These are phyloP conservation scores for Punctularia strigosozonata DNA, from an alignment of 768 basidiomycete genomes.

Conservation along the genomic window DNA sequence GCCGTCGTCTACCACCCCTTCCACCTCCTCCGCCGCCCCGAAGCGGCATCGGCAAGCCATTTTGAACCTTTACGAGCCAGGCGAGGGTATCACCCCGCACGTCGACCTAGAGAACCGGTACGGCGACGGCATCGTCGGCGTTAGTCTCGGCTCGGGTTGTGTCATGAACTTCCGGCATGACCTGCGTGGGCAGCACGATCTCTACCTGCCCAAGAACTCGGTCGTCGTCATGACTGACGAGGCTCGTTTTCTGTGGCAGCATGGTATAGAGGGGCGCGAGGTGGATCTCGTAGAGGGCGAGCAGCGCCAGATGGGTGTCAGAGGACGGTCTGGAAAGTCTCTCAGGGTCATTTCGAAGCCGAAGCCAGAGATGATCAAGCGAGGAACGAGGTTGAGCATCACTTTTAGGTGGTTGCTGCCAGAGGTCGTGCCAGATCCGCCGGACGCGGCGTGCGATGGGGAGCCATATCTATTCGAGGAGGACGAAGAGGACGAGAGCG, in stretches of 20 bases:
- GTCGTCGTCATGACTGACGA: conserved; percentile 69
- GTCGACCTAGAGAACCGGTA: conserved; percentile 79
- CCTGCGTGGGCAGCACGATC: conserved; percentile 19
- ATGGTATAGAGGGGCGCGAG: conserved; percentile 63
- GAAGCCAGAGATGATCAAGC: conserved; percentile 27
- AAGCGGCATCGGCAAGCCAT: conserved; percentile 93
- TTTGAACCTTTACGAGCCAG: conserved; percentile 79
- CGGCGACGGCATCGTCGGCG: conserved; percentile 82
- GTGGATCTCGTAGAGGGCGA: conserved; percentile 45
- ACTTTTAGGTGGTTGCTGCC: conserved; percentile 82
- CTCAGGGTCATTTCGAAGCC: too few relatives aligned
- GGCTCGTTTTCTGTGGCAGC: conserved; percentile 80
- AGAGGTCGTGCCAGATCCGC: too few relatives aligned
- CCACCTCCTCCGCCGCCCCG: too few relatives aligned
- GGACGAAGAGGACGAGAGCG: too few relatives aligned
- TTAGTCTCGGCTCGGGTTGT: conserved; percentile 71
- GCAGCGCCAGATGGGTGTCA: conserved; percentile 3
- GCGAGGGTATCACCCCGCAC: conserved; percentile 83
- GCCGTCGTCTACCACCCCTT: too few relatives aligned
- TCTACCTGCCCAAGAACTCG: conserved; percentile 70
- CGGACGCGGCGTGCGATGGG: too few relatives aligned
- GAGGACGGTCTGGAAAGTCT: not conserved
- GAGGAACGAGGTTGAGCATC: conserved; percentile 59
- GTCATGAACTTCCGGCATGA: conserved; percentile 59
- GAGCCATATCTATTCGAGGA: too few relatives aligned